phyloP scores from a whole-genome alignment of 2,329 filamentous ascomycete genomes.

The Epichloe scottii region DNA sequence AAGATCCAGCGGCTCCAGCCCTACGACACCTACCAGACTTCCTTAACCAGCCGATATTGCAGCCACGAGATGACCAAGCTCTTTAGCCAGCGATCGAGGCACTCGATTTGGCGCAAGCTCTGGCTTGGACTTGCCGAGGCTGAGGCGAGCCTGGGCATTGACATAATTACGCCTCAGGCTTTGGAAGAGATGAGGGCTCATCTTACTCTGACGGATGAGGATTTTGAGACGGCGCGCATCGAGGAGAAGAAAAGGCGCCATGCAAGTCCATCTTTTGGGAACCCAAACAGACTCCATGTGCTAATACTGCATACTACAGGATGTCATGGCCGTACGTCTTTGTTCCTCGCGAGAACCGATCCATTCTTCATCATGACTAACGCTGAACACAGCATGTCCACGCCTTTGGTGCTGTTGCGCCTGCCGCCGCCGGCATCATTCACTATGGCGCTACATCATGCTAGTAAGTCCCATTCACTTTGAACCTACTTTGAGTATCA shows the following conservation, averaged over 20 bases:
- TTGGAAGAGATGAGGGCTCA: conserved; percentile 66
- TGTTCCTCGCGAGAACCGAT: background rate
- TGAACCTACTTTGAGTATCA: no score
- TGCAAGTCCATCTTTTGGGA: conserved; percentile 11
- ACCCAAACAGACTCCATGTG: background rate
- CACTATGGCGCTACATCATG: conserved; percentile 44
- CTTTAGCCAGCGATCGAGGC: conserved; percentile 64
- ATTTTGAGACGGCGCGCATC: conserved; percentile 60
- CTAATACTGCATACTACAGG: conserved; percentile 14
- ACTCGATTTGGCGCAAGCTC: conserved; percentile 70
- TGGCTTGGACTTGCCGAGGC: conserved; percentile 77
- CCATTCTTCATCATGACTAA: conserved; percentile 12
- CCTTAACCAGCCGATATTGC: conserved; percentile 61
- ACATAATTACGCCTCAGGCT: conserved; percentile 57
- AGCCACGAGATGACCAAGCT: conserved; percentile 64
- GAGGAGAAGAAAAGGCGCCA: conserved; percentile 66
- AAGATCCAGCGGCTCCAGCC: conserved; percentile 9
- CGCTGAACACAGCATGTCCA: conserved; percentile 44
- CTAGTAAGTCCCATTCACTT: background rate
- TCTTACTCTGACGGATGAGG: conserved; percentile 61
- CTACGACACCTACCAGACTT: conserved; percentile 43
- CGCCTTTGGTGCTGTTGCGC: conserved; percentile 60
- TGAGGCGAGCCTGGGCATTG: conserved; percentile 68
- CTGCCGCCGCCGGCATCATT: conserved; percentile 70
- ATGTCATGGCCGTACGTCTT: conserved; percentile 44